phyloP scores from a whole-genome alignment of 192 early-diverging fungal species.

The Phlyctochytrium arcticum region DNA sequence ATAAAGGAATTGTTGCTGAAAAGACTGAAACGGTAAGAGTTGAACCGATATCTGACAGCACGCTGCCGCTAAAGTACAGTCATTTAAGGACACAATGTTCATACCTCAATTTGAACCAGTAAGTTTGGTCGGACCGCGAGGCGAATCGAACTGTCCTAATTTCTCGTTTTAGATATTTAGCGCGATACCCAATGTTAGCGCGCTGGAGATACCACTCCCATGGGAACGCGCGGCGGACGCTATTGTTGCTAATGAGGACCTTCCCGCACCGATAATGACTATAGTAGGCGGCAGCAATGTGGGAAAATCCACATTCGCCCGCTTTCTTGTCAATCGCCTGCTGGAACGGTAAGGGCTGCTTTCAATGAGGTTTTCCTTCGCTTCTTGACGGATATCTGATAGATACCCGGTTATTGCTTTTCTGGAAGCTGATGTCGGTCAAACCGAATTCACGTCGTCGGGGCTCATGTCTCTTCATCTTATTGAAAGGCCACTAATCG shows the following conservation, averaged over 20 bases:
- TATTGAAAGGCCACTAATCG: conserved; percentile 64
- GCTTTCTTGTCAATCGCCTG: conserved; percentile 71
- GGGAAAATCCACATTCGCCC: conserved; percentile 89
- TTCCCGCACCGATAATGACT: conserved; percentile 51
- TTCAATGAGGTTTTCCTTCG: too few species aligned
- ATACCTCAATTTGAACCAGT: neutral
- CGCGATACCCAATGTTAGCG: conserved; percentile 2
- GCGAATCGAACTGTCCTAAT: conserved; percentile 9
- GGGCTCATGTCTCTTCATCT: conserved; percentile 80
- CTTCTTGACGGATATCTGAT: neutral
- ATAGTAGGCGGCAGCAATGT: conserved; percentile 75
- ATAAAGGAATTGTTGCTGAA: too few species aligned
- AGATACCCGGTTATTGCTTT: conserved; percentile 72
- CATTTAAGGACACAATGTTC: too few species aligned
- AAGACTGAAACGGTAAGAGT: too few species aligned
- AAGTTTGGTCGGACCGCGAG: conserved; percentile 25
- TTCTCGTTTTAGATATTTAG: conserved; percentile 9
- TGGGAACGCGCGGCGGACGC: conserved; percentile 33
- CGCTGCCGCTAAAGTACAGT: too few species aligned
- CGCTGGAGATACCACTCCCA: conserved; percentile 31
- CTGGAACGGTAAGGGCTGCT: conserved; percentile 62
- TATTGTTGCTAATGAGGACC: neutral
- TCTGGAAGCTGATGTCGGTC: conserved; percentile 90
- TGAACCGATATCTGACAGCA: too few species aligned
- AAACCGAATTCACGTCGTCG: conserved; percentile 79